These are phyloP conservation scores for Coniophora puteana DNA, from an alignment of 1,284 basidiomycete species.

Conservation along the genomic window DNA sequence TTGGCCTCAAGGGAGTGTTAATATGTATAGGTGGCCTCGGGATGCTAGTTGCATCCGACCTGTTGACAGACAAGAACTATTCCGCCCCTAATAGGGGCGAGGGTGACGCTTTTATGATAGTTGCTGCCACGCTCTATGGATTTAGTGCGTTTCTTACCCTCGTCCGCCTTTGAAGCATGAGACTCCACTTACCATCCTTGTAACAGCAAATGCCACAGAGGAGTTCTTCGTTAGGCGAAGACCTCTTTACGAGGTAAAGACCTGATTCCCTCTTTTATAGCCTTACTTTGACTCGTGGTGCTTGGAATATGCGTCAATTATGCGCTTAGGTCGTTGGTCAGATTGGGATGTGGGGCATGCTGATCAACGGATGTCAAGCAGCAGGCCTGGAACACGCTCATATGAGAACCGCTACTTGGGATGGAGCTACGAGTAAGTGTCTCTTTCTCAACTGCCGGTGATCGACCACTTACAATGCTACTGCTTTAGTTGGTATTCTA, in stretches of 20 bases:
- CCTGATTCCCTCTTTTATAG: constrained; percentile 14
- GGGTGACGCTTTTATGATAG: constrained; percentile 77
- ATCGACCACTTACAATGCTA: background rate
- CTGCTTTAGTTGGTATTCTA: constrained; percentile 56
- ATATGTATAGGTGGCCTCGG: constrained; percentile 70
- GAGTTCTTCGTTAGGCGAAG: constrained; percentile 79
- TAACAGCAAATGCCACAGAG: constrained; percentile 77
- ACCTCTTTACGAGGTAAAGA: constrained; percentile 69
- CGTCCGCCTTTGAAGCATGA: background rate
- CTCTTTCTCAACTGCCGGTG: background rate
- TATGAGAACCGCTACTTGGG: constrained; percentile 61
- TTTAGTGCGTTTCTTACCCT: constrained; percentile 71
- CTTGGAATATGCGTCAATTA: background rate
- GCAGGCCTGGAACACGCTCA: constrained; percentile 67
- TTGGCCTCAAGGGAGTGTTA: constrained; percentile 47
- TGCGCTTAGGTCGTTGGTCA: constrained; percentile 60
- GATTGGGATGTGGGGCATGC: constrained; percentile 72
- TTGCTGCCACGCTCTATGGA: constrained; percentile 75
- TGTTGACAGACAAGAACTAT: constrained; percentile 62
- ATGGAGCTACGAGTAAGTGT: constrained; percentile 52
- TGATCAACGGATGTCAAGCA: constrained; percentile 71
- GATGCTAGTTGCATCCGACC: constrained; percentile 63
- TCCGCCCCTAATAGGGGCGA: constrained; percentile 55
- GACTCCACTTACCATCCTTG: background rate
- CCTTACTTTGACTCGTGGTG: constrained; percentile 5